These are phyloP conservation scores for Inosperma sp. DNA, from an alignment of 768 basidiomycete species.

Conservation along the genomic window DNA sequence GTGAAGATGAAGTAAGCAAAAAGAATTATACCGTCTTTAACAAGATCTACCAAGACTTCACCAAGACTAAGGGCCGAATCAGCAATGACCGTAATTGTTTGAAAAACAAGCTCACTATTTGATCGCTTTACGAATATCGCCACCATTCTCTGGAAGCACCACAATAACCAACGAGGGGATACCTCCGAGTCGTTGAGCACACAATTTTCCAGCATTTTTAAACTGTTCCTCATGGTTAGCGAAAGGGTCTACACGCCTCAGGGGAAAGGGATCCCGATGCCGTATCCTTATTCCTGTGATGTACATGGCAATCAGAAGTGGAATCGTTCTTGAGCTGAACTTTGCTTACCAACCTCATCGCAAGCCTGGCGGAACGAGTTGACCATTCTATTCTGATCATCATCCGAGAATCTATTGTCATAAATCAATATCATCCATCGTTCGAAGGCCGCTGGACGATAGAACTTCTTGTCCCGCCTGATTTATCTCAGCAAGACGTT, in stretches of 20 bases:
- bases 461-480: conserved; percentile 70
- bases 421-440: conserved; percentile 65
- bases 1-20: not conserved
- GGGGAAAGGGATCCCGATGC: not conserved
- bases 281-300: not conserved
- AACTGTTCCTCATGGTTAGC: not conserved
- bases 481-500: conserved; percentile 22
- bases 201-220: conserved; percentile 43
- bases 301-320: not conserved
- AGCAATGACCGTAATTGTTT: not conserved
- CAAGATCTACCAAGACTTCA: not conserved
- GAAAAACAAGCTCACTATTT: conserved; percentile 56
- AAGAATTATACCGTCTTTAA: no score
- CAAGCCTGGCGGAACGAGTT: conserved; percentile 46
- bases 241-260: not conserved
- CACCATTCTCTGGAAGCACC: conserved; percentile 64
- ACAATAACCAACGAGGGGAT: conserved; percentile 58
- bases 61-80: not conserved
- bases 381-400: conserved; percentile 46
- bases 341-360: conserved; percentile 32
- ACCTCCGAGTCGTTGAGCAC: conserved; percentile 32
- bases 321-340: no score
- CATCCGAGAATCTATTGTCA: conserved; percentile 51
- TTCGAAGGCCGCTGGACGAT: conserved; percentile 45
- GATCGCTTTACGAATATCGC: conserved; percentile 67